Evolutionary conservation across 2,329 filamentous ascomycete species (phyloP).

Genomic region (Fusarium praegraminearum): DNA sequence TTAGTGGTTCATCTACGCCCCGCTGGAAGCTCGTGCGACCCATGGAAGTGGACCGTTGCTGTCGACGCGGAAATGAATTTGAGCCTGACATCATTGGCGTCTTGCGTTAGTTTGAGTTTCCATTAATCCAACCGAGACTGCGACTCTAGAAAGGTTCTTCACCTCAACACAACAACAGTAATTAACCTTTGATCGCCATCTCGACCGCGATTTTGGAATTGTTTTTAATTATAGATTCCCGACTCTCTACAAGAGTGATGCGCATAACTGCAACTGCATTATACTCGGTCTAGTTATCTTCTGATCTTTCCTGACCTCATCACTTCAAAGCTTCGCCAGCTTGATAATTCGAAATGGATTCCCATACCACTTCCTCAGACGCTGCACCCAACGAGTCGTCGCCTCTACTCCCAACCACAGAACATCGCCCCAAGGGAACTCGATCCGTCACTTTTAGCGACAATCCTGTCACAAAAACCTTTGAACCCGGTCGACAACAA

Average conservation of each 20-base stretch:
- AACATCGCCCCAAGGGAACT: conserved; percentile 58
- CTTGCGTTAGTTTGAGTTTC: conserved; percentile 11
- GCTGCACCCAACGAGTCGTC: conserved; percentile 50
- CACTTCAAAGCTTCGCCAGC: conserved; percentile 26
- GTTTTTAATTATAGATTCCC: not conserved
- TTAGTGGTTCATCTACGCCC: conserved; percentile 9
- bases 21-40: conserved; percentile 11
- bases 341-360: conserved; percentile 42
- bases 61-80: conserved; percentile 33
- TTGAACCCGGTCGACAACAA: conserved; percentile 61
- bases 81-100: conserved; percentile 43
- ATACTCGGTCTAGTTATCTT: conserved; percentile 14
- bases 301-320: conserved; percentile 11
- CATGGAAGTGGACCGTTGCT: conserved; percentile 9
- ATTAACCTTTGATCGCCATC: conserved; percentile 28
- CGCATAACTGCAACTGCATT: conserved; percentile 13
- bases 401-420: conserved; percentile 52
- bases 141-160: conserved; percentile 39
- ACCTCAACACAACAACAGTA: conserved; percentile 20
- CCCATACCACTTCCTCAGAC: conserved; percentile 39
- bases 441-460: conserved; percentile 84
- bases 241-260: conserved; percentile 11
- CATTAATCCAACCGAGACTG: conserved; percentile 22
- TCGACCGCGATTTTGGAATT: not conserved
- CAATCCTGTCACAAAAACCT: conserved; percentile 72